phyloP scores from a whole-genome alignment of 306 rosid genomes.

The Vigna trinervia region DNA sequence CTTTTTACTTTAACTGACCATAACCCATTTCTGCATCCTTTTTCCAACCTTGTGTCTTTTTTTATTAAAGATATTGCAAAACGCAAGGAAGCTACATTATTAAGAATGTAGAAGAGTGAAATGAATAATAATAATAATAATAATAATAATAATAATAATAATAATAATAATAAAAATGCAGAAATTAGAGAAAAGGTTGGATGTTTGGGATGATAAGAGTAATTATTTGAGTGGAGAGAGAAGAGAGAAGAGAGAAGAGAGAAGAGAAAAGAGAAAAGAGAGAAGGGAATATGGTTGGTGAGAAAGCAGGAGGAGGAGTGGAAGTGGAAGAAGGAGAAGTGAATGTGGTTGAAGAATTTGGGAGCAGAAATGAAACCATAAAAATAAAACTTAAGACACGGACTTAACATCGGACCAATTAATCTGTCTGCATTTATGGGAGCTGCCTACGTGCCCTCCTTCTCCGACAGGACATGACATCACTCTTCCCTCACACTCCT shows the following conservation, averaged over 20 bases:
- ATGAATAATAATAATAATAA: neutral
- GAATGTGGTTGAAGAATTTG: slow-evolving; percentile 31
- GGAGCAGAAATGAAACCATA: slow-evolving; percentile 21
- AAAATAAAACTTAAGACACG: slow-evolving; percentile 44
- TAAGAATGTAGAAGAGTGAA: neutral
- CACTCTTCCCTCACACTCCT: slow-evolving; percentile 25
- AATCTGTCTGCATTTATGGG: slow-evolving; percentile 69
- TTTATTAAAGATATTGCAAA: neutral
- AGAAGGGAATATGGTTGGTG: slow-evolving; percentile 41
- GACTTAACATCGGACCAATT: slow-evolving; percentile 45
- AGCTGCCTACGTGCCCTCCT: slow-evolving; percentile 67
- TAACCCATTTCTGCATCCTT: slow-evolving; percentile 12
- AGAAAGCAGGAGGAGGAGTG: neutral
- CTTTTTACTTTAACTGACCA: slow-evolving; percentile 37
- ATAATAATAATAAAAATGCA: neutral
- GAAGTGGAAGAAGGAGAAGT: slow-evolving; percentile 26
- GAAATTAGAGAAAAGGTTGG: neutral
- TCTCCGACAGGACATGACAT: slow-evolving; percentile 58
- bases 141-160: neutral
- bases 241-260: neutral
- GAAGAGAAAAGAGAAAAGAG: neutral
- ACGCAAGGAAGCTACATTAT: neutral
- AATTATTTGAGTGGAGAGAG: neutral
- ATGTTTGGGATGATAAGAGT: neutral
- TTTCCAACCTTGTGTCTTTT: neutral